A percentile compares a stretch with the other conserved stretches of the same genome.
These are phyloP conservation scores for Cladophialophora psammophila DNA, from an alignment of 2,329 filamentous ascomycete species.

Conservation along the genomic window DNA sequence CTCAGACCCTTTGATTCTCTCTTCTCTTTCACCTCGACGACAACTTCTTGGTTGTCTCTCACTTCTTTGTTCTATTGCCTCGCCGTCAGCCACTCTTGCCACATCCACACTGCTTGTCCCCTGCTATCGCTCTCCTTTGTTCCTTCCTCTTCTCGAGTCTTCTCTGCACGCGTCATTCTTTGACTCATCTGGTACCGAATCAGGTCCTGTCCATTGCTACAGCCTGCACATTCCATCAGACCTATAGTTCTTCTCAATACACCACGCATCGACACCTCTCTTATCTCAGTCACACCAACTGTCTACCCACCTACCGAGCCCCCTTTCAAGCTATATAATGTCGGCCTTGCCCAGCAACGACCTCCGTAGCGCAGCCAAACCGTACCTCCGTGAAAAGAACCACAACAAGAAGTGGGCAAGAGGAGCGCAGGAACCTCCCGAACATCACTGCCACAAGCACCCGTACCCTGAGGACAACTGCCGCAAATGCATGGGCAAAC, in stretches of 20 bases:
- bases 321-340: constrained; percentile 37
- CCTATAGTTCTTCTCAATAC: constrained; percentile 13
- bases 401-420: constrained; percentile 52
- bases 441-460: constrained; percentile 31
- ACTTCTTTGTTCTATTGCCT: constrained; percentile 15
- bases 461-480: constrained; percentile 31
- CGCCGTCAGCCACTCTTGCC: constrained; percentile 3
- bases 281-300: constrained; percentile 9
- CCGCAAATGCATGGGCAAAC: constrained; percentile 37
- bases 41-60: constrained; percentile 18
- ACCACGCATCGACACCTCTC: neutral
- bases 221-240: constrained; percentile 5
- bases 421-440: constrained; percentile 40
- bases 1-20: constrained; percentile 2
- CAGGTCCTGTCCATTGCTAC: constrained; percentile 9
- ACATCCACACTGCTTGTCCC: constrained; percentile 7
- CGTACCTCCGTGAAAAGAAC: constrained; percentile 52
- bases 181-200: neutral
- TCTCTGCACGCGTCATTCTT: constrained; percentile 29
- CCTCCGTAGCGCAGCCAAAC: constrained; percentile 62
- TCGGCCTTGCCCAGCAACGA: constrained; percentile 57
- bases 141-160: constrained; percentile 19
- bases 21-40: constrained; percentile 14
- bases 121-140: constrained; percentile 29
- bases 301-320: constrained; percentile 29